phyloP scores from a whole-genome alignment of 768 basidiomycete genomes.

The Pulveroboletus frians region DNA sequence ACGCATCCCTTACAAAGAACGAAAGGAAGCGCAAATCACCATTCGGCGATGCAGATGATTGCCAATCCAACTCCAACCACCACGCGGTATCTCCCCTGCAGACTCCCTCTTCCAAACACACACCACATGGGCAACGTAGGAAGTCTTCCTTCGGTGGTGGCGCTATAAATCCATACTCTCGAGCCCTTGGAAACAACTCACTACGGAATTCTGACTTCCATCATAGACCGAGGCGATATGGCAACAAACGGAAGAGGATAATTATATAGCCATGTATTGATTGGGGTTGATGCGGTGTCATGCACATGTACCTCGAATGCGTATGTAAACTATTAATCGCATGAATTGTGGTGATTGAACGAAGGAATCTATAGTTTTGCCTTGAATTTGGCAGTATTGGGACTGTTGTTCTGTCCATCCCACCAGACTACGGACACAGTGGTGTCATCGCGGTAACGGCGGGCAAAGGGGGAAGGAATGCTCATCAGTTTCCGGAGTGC shows the following conservation, averaged over 20 bases:
- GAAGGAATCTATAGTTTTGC: conserved; percentile 43
- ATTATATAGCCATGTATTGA: conserved; percentile 30
- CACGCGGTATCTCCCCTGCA: conserved; percentile 18
- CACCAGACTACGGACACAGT: conserved; percentile 85
- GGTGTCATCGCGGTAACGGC: conserved; percentile 78
- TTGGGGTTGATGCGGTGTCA: not conserved
- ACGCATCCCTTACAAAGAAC: conserved; percentile 26
- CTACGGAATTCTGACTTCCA: conserved; percentile 24
- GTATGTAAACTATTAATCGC: not conserved
- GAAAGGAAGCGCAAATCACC: conserved; percentile 40
- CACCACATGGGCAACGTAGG: conserved; percentile 17
- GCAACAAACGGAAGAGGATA: conserved; percentile 32
- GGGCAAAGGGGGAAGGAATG: conserved; percentile 75
- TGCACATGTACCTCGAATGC: not conserved
- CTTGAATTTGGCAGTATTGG: conserved; percentile 36
- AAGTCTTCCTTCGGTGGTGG: conserved; percentile 31
- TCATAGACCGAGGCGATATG: conserved; percentile 25
- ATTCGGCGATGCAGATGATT: conserved; percentile 28
- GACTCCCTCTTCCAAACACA: conserved; percentile 22
- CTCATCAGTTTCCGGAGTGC: conserved; percentile 61
- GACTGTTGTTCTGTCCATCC: conserved; percentile 53
- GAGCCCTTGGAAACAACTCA: conserved; percentile 34
- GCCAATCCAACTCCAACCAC: conserved; percentile 16
- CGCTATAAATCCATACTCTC: conserved; percentile 32
- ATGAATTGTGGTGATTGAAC: not conserved